These are phyloP conservation scores for Plenodomus biglobosus DNA, from an alignment of 2,329 filamentous ascomycete species.

Conservation along the genomic window DNA sequence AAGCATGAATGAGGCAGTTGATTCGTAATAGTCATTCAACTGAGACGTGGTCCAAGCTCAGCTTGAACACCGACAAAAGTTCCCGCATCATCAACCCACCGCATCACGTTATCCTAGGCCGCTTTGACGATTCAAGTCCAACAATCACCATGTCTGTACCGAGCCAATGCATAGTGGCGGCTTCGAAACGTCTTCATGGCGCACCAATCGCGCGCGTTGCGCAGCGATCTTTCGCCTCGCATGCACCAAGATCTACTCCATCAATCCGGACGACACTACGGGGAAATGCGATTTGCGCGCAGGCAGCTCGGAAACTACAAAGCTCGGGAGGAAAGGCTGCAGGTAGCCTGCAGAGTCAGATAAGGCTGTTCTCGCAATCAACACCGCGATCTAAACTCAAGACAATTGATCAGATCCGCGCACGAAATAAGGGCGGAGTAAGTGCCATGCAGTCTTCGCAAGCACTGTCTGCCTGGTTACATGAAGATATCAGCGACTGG, in stretches of 20 bases:
- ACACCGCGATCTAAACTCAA: conserved; percentile 33
- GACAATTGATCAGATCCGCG: conserved; percentile 41
- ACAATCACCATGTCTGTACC: conserved; percentile 31
- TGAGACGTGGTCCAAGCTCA: background rate
- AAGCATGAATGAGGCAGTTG: background rate
- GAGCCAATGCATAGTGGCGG: conserved; percentile 27
- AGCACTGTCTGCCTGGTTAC: background rate
- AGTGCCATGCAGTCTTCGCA: conserved; percentile 3
- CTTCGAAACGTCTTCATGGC: conserved; percentile 15
- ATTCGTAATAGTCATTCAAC: background rate
- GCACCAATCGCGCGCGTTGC: conserved; percentile 17
- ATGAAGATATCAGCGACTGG: no score
- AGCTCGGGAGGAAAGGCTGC: conserved; percentile 1
- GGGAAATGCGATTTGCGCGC: conserved; percentile 15
- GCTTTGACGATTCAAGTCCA: background rate
- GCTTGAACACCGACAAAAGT: conserved; percentile 8
- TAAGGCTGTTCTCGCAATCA: conserved; percentile 33
- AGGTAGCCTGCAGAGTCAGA: conserved; percentile 11
- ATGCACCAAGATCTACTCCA: conserved; percentile 14
- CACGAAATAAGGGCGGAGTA: conserved; percentile 42
- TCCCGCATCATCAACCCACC: conserved; percentile 6
- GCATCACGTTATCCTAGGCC: conserved; percentile 1
- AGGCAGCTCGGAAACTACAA: conserved; percentile 9
- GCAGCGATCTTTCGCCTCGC: conserved; percentile 31
- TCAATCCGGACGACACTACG: conserved; percentile 11